Base-by-base conservation (phyloP, 306 rosid genomes). In the Quercus alba region DNA sequence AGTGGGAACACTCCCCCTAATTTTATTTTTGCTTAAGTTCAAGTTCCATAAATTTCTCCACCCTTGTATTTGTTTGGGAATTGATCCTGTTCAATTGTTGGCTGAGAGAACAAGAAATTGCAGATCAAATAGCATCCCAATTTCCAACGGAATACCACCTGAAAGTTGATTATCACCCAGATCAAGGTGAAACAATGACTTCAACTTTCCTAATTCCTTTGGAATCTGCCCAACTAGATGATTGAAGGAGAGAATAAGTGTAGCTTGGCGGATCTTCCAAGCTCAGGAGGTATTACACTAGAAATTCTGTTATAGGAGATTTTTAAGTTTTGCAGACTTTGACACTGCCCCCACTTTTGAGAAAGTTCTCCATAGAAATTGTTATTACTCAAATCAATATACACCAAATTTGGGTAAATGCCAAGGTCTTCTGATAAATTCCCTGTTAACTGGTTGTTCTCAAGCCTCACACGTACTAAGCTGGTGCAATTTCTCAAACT, bases 351-450 rank as follows among this genome's bases (percentile, higher is more conserved):
- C 52, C 14, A 46, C 52, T 46, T 46, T 11, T 10, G 52, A 10
- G 52, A 46, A 46, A 46, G 14, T 2, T 10, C 52, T 2, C 52
- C 52, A 46, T 46, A 10, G 14, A 46, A 46, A 46, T 44, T 9
- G 1, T 44, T 44, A 44, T 74, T 13, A 4, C 87, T 86, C 28
- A 86, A 63, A 44, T 44, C 51, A 41, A 78, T 77, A 67, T 20
- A 69, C 4, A 1, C 0, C 68, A 88, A 25, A 20, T 84, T 4
- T 25, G 85, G 88, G 70, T 86, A 86, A 11, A 80, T 56, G 19
- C 88, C 89, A 35, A 88, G 74, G 58, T 71, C 85, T 26, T 77
- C 23, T 20, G 82, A 64, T 54, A 86, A 80, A 49, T 86, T 84
- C 67, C 86, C 89, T n/a, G 3, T 17, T n/a, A 86, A 23, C 5